These are phyloP conservation scores for Cenococcum geophilum DNA, from an alignment of 495 filamentous ascomycete genomes.

Conservation along the genomic window DNA sequence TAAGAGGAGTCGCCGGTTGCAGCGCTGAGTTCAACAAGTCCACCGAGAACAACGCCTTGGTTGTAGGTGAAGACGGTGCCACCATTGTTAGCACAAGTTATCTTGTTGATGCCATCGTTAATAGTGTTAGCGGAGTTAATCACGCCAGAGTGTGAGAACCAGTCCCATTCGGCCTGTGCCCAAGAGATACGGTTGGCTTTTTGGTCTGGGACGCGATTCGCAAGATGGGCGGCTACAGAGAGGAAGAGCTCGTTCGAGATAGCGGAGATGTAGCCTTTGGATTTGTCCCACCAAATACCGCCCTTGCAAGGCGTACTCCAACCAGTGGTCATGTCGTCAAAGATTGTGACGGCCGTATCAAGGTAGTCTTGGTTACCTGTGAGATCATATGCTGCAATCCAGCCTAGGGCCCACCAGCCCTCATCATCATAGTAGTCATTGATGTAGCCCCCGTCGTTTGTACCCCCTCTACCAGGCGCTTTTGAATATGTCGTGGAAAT, in stretches of 20 bases:
- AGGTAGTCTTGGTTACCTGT: constrained; percentile 34
- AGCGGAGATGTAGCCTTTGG: constrained; percentile 33
- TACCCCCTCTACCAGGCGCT: constrained; percentile 7
- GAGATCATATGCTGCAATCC: constrained; percentile 34
- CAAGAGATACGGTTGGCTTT: constrained; percentile 51
- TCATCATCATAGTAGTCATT: constrained; percentile 39
- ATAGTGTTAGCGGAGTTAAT: constrained; percentile 60
- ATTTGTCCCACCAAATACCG: constrained; percentile 29
- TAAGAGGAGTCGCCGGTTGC: constrained; percentile 49
- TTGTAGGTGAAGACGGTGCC: constrained; percentile 68
- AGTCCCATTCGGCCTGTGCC: constrained; percentile 56
- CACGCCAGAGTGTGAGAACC: constrained; percentile 61
- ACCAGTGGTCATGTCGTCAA: constrained; percentile 49
- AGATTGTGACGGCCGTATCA: constrained; percentile 50
- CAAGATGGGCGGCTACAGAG: constrained; percentile 43
- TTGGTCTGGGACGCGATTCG: constrained; percentile 49
- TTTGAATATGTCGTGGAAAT: constrained; percentile 26
- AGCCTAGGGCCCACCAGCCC: constrained; percentile 37
- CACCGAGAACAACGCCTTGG: constrained; percentile 72
- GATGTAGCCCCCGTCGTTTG: constrained; percentile 10
- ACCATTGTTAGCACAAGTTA: constrained; percentile 57
- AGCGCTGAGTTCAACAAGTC: constrained; percentile 58
- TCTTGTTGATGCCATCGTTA: constrained; percentile 60
- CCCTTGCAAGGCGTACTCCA: constrained; percentile 20
- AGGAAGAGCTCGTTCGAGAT: constrained; percentile 33